Base-by-base conservation (phyloP, 164 flowering plant species). In the Aristolochia californica region DNA sequence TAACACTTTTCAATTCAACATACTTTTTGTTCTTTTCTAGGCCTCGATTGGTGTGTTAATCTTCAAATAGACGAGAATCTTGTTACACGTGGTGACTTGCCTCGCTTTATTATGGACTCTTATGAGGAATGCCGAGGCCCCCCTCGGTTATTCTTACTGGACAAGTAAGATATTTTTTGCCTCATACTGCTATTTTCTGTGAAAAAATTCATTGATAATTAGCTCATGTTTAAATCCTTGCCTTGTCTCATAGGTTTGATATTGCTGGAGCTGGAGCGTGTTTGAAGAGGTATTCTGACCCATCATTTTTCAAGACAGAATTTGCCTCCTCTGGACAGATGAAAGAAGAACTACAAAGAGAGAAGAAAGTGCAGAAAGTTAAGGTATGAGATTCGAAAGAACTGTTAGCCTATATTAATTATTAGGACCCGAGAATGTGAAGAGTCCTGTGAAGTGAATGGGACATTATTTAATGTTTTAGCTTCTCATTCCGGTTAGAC, bases 221-320 rank as follows among this genome's bases (percentile, higher is more conserved):
- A 34, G 40, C 40, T 34, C 9, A 34, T 34, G 1, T 16, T 14
- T 49, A 51, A 48, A 9, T 49, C 18, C 15, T 38, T 25, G 4
- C 44, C 5, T 53, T 21, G 48, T 44, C 45, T 50, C 20, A 50
- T 68, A 94, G 99, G 80, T 94, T 94, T 80, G 99, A 94, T 74
- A 68, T 83, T 70, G 96, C 89, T 1, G 99, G 99, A 62, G 99
- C 96, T 75, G 99, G 97, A 59, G 89, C 97, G 56, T 90, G 97
- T 72, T 75, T 86, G 66, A 94, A 90, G 74, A 85, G 99, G 48
- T 94, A 85, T 66, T 79, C 96, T 40, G 96, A 94, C 75, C 99
- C 99, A 50, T 90, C 99, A 60, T 83, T 83, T 67, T 88, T 80
- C 60, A 90, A 79, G 78, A 68, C 65, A 24, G 89, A 86, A 65